Percentiles rank a stretch among this genome's conserved stretches.
phyloP scores from a whole-genome alignment of 495 filamentous ascomycete genomes.

The Aspergillus taichungensis region DNA sequence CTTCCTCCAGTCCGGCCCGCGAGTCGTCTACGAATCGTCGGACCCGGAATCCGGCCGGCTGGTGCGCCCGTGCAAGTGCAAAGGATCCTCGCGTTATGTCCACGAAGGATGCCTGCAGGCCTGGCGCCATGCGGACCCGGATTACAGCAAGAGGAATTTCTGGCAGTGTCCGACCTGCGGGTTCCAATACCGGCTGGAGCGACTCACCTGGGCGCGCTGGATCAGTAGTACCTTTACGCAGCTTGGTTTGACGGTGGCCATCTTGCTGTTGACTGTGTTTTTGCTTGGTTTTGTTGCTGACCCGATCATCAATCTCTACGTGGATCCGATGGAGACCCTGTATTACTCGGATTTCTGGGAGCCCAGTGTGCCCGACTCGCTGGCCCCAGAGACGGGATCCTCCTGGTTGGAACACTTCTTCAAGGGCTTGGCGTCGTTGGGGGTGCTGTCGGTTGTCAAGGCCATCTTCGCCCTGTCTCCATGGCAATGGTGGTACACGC shows the following conservation, averaged over 20 bases:
- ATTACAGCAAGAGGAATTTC: conserved; percentile 57
- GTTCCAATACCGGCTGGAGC: conserved; percentile 73
- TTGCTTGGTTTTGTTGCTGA: conserved; percentile 84
- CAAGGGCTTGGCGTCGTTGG: conserved; percentile 78
- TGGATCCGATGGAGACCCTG: conserved; percentile 58
- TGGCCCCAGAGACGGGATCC: conserved; percentile 35
- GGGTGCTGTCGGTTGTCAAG: conserved; percentile 78
- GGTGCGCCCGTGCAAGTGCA: conserved; percentile 89
- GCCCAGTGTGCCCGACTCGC: conserved; percentile 24
- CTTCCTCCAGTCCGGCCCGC: conserved; percentile 52
- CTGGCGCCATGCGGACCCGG: conserved; percentile 72
- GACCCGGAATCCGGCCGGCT: conserved; percentile 69
- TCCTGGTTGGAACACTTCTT: conserved; percentile 76
- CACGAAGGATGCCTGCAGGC: conserved; percentile 86
- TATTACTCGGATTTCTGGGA: conserved; percentile 30
- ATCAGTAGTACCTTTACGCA: conserved; percentile 60
- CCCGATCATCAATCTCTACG: conserved; percentile 80
- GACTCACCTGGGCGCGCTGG: conserved; percentile 66
- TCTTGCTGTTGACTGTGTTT: conserved; percentile 64
- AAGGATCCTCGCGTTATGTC: conserved; percentile 85
- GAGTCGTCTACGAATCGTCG: conserved; percentile 65
- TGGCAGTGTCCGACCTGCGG: conserved; percentile 86
- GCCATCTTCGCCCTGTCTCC: conserved; percentile 65
- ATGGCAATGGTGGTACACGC: conserved; percentile 66
- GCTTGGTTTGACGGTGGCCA: conserved; percentile 54